Conservation (phyloP, 192 early-diverging fungal species). For the Linderina pennispora region DNA sequence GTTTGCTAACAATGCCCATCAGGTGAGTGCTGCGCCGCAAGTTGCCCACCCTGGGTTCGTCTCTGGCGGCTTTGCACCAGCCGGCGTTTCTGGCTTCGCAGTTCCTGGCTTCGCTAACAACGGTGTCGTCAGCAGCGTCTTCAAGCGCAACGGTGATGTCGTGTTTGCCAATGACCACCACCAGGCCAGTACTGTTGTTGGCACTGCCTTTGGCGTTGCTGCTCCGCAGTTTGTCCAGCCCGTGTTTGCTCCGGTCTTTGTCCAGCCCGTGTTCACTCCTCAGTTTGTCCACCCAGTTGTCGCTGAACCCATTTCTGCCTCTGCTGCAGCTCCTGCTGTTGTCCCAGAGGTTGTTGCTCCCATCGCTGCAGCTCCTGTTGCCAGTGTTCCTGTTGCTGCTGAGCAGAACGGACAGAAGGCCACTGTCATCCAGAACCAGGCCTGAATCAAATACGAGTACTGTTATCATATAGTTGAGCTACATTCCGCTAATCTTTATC, state of each 20-base stretch:
- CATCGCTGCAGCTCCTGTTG: conserved; percentile 2
- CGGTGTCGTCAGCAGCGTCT: not conserved
- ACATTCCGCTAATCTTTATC: too few relatives aligned
- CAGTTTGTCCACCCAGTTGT: conserved; percentile 8
- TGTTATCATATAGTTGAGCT: too few relatives aligned
- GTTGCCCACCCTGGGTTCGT: conserved; percentile 5
- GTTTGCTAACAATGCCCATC: conserved; percentile 41
- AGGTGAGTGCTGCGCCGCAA: conserved; percentile 5
- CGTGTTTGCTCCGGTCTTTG: not conserved
- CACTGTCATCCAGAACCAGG: conserved; percentile 37
- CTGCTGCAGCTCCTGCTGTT: too few relatives aligned
- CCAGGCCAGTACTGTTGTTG: not conserved
- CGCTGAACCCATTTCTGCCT: not conserved
- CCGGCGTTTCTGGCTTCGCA: not conserved
- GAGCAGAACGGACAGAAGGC: conserved; percentile 10
- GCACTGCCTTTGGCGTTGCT: not conserved
- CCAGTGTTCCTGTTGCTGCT: not conserved
- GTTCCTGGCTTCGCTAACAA: conserved; percentile 1
- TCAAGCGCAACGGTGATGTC: conserved; percentile 33
- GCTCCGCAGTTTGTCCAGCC: not conserved
- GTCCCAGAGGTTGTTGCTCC: too few relatives aligned
- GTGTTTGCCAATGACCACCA: conserved; percentile 32
- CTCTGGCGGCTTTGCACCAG: not conserved
- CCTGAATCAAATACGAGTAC: too few relatives aligned
- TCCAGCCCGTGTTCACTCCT: too few relatives aligned